Evolutionary conservation across 2,329 filamentous ascomycete species (phyloP).

Genomic region (Metarhizium sp.): DNA sequence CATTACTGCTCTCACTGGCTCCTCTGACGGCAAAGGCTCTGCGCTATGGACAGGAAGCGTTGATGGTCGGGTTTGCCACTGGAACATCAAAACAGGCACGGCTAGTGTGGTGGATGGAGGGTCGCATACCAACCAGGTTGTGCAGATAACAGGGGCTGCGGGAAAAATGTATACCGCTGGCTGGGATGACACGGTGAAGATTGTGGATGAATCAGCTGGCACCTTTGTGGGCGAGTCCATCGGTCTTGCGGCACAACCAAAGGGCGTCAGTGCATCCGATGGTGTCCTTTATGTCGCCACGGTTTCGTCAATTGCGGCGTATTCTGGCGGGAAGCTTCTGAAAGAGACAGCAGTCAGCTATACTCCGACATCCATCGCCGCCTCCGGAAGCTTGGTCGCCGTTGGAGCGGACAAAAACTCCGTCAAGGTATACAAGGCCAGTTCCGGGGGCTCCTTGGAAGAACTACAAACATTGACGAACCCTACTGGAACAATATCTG

Average conservation of each 20-base stretch:
- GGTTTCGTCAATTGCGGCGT: constrained; percentile 40
- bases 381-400: constrained; percentile 57
- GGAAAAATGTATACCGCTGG: constrained; percentile 74
- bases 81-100: constrained; percentile 64
- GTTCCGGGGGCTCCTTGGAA: constrained; percentile 45
- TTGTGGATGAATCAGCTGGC: constrained; percentile 62
- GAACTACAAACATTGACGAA: constrained; percentile 51
- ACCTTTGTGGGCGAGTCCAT: constrained; percentile 62
- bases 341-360: constrained; percentile 51
- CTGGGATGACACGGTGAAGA: constrained; percentile 88
- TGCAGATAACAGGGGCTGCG: constrained; percentile 55
- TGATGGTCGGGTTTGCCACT: constrained; percentile 77
- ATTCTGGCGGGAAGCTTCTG: constrained; percentile 51
- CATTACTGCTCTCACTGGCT: constrained; percentile 60
- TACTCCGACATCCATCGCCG: constrained; percentile 62
- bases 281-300: constrained; percentile 49
- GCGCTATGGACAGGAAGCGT: constrained; percentile 86
- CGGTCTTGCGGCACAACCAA: constrained; percentile 72
- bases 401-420: constrained; percentile 66
- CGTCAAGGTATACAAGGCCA: constrained; percentile 60
- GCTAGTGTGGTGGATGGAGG: constrained; percentile 69
- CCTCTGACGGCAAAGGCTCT: constrained; percentile 41
- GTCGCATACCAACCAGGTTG: constrained; percentile 76
- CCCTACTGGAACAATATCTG: constrained; percentile 63
- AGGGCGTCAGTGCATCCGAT: constrained; percentile 52